Evolutionary conservation across 1,139 yeast species (phyloP).

Genomic region (Diutina scorzettiae): DNA sequence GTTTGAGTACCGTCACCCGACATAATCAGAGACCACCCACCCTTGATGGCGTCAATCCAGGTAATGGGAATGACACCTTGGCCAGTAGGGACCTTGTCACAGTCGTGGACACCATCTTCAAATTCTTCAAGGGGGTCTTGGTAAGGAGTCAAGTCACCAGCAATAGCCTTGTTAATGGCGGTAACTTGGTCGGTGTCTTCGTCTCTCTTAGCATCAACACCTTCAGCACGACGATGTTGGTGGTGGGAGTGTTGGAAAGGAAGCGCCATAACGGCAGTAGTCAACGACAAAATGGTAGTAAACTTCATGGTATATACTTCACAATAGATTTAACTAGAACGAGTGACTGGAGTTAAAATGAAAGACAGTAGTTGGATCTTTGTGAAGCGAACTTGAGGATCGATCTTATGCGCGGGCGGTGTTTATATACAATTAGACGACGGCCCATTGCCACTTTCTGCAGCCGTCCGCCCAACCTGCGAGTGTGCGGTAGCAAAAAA

Average conservation of each 20-base stretch:
- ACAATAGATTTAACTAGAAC: not conserved
- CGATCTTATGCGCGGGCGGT: not conserved
- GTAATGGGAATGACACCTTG: slow-evolving; percentile 58
- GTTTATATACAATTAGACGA: slow-evolving; percentile 5
- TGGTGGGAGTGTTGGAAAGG: slow-evolving; percentile 6
- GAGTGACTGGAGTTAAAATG: slow-evolving; percentile 5
- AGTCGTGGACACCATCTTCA: slow-evolving; percentile 69
- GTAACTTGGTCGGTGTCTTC: not conserved
- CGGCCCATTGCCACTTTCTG: not conserved
- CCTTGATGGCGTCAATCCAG: slow-evolving; percentile 41
- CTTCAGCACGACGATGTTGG: slow-evolving; percentile 2
- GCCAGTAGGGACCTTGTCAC: slow-evolving; percentile 78
- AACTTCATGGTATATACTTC: not conserved
- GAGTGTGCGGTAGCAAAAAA: too few species aligned
- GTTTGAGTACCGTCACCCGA: slow-evolving; percentile 45
- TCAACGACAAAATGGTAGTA: not conserved
- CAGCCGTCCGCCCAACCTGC: not conserved
- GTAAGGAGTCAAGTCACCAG: slow-evolving; percentile 48
- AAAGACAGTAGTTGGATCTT: slow-evolving; percentile 3
- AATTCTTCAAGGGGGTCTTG: slow-evolving; percentile 44
- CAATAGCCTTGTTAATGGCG: slow-evolving; percentile 11
- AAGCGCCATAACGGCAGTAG: slow-evolving; percentile 1
- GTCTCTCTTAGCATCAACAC: not conserved
- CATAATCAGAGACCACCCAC: slow-evolving; percentile 86
- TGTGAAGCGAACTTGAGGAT: slow-evolving; percentile 1